Evolutionary conservation across 2,329 filamentous ascomycete species (phyloP).

Genomic region (Stachybotrys elegans): DNA sequence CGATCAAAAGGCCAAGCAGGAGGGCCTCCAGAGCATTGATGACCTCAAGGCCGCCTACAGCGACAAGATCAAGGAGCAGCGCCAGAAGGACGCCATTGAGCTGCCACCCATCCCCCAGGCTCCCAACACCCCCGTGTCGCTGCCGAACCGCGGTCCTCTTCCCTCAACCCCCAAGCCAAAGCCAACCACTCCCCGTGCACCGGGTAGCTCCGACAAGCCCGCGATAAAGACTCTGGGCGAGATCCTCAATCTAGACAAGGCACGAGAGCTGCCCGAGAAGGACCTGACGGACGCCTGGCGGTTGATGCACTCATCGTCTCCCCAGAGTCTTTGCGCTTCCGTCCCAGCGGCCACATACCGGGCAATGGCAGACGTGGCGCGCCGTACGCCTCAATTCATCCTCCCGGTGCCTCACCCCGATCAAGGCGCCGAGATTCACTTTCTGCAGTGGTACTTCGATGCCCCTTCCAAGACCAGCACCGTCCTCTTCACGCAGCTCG

Average conservation of each 20-base stretch:
- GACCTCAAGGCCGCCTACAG: constrained; percentile 78
- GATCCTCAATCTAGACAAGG: constrained; percentile 75
- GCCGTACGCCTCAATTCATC: constrained; percentile 79
- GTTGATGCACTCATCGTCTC: constrained; percentile 70
- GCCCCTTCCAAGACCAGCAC: constrained; percentile 57
- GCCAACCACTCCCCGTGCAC: constrained; percentile 6
- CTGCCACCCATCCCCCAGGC: constrained; percentile 30
- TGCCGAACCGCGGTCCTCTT: constrained; percentile 25
- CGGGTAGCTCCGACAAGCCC: constrained; percentile 15
- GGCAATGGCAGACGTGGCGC: constrained; percentile 66
- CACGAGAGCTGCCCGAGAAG: constrained; percentile 63
- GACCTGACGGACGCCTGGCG: constrained; percentile 91
- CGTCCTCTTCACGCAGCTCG: constrained; percentile 89
- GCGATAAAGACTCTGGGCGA: constrained; percentile 42
- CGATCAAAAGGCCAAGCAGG: constrained; percentile 69
- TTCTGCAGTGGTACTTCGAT: constrained; percentile 94
- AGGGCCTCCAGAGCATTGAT: constrained; percentile 65
- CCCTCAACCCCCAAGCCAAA: constrained; percentile 19
- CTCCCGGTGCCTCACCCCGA: constrained; percentile 70
- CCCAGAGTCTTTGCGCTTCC: constrained; percentile 75
- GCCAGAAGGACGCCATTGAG: constrained; percentile 59
- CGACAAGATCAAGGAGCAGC: constrained; percentile 72
- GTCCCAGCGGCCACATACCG: constrained; percentile 71
- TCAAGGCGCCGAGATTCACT: constrained; percentile 85
- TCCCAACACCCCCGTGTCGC: constrained; percentile 28